Evolutionary conservation across 2,329 filamentous ascomycete genomes (phyloP).

Genomic region (Neoarthrinium moseri): DNA sequence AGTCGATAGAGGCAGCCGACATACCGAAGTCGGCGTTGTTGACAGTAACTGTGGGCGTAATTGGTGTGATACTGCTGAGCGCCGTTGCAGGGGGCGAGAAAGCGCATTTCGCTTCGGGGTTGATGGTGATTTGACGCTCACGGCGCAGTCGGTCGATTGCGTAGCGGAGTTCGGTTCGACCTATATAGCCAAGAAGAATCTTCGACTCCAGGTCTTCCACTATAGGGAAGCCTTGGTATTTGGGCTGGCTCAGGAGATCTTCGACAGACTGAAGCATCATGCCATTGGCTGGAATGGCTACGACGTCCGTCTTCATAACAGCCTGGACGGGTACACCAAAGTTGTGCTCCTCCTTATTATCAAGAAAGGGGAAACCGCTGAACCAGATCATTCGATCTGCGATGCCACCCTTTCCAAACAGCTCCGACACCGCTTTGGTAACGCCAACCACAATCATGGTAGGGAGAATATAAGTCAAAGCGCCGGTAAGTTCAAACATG

Average conservation of each 20-base stretch:
- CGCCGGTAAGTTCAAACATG: conserved; percentile 99
- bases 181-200: conserved; percentile 85
- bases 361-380: conserved; percentile 93
- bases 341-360: conserved; percentile 96
- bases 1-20: conserved; percentile 65
- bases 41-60: conserved; percentile 52
- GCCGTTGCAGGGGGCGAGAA: conserved; percentile 55
- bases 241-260: conserved; percentile 70
- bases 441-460: conserved; percentile 99
- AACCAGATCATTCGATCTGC: conserved; percentile 99
- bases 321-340: conserved; percentile 92
- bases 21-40: conserved; percentile 58
- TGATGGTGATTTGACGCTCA: conserved; percentile 58
- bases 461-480: conserved; percentile 91
- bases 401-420: conserved; percentile 94
- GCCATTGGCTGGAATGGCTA: conserved; percentile 71
- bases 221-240: conserved; percentile 91
- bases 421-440: conserved; percentile 87
- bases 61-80: conserved; percentile 30
- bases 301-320: conserved; percentile 79
- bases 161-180: conserved; percentile 86
- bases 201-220: conserved; percentile 72
- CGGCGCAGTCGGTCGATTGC: conserved; percentile 79
- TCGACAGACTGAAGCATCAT: conserved; percentile 77
- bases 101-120: conserved; percentile 67